Percentiles rank a stretch among this genome's conserved stretches.
Conservation (phyloP, 2,329 filamentous ascomycete genomes). For the Stagonosporopsis rhizophila region DNA sequence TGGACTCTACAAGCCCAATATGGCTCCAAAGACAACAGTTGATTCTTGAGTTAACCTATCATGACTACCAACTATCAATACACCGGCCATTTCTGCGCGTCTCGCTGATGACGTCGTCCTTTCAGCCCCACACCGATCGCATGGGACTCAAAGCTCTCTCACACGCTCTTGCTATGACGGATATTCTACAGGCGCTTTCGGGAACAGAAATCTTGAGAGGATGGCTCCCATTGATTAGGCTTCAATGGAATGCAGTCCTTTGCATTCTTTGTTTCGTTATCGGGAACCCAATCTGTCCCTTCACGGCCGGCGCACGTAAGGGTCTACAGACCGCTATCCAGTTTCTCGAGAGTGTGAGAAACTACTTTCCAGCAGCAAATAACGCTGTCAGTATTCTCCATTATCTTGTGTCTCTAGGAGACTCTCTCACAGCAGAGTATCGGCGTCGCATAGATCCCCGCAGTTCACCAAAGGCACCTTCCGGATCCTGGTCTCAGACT, state of each 20-base stretch:
- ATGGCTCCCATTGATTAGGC: conserved; percentile 4
- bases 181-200: conserved; percentile 4
- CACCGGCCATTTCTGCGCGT: conserved; percentile 8
- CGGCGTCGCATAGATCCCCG: conserved; percentile 5
- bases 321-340: conserved; percentile 4
- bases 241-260: conserved; percentile 10
- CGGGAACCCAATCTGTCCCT: conserved; percentile 9
- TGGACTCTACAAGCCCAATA: conserved; percentile 8
- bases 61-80: conserved; percentile 3
- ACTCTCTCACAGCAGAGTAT: conserved; percentile 3
- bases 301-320: conserved; percentile 5
- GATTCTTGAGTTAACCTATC: conserved; percentile 10
- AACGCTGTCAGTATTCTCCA: conserved; percentile 1
- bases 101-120: conserved; percentile 8
- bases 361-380: not conserved
- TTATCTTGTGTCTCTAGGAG: conserved; percentile 4
- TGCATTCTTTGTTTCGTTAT: conserved; percentile 10
- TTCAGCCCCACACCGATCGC: conserved; percentile 8
- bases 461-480: not conserved
- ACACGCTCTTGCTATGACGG: conserved; percentile 10
- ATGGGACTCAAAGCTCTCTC: conserved; percentile 9
- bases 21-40: conserved; percentile 10
- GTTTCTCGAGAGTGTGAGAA: not conserved
- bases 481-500: not conserved
- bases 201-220: conserved; percentile 5